A percentile compares a stretch with the other conserved stretches of the same genome.
Conservation (phyloP, 495 filamentous ascomycete genomes). For the Cenococcum geophilum region DNA sequence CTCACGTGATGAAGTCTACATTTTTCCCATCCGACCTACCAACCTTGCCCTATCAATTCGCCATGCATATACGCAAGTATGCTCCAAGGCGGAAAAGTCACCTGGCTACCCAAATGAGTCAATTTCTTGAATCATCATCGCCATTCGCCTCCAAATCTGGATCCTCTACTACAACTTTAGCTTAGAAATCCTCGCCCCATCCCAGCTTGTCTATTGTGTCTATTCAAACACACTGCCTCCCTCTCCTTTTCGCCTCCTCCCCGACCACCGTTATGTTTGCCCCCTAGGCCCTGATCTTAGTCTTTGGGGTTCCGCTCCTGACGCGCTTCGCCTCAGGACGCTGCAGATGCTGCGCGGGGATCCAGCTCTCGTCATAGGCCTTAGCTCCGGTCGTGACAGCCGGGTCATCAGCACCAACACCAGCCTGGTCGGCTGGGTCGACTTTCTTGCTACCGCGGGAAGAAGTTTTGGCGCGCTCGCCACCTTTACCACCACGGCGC, state of each 20-base stretch:
- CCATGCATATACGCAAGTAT: neutral
- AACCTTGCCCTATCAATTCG: neutral
- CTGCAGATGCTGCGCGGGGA: conserved; percentile 85
- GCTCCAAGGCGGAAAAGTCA: neutral
- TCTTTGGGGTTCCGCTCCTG: conserved; percentile 52
- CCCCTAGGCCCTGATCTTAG: conserved; percentile 34
- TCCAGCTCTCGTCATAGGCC: conserved; percentile 93
- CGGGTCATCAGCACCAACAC: conserved; percentile 62
- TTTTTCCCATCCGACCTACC: neutral
- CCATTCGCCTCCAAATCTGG: neutral
- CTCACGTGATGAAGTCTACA: neutral
- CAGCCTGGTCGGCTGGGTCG: conserved; percentile 54
- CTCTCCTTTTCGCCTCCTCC: neutral
- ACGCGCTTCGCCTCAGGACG: conserved; percentile 73
- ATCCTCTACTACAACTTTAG: neutral
- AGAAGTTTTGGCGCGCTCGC: conserved; percentile 53
- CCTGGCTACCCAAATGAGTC: too few species aligned
- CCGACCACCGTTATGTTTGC: neutral
- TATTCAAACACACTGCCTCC: neutral
- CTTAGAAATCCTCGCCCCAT: neutral
- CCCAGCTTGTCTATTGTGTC: too few species aligned
- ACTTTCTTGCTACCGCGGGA: conserved; percentile 58
- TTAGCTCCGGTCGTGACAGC: conserved; percentile 62
- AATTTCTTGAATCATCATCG: neutral
- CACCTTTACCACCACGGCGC: conserved; percentile 59